Evolutionary conservation across 495 filamentous ascomycete species (phyloP), one percentile per base, ranked within the genome.

Genomic region (Oleoguttula mirabilis): DNA sequence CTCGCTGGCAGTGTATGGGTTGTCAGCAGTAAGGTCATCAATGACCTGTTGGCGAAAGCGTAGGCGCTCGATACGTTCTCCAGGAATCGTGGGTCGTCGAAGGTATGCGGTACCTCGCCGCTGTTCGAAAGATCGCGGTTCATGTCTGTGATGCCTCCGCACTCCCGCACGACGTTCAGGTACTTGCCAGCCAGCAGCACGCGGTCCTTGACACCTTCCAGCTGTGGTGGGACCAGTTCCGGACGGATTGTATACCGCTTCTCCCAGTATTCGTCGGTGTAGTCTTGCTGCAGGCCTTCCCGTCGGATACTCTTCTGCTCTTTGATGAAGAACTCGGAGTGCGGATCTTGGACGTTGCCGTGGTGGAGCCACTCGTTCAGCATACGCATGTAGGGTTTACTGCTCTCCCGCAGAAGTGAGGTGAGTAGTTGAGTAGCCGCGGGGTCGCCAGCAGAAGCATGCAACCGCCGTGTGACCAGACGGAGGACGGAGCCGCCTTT

Each of bases 201-300:
- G 55, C 94, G 95, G 43, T 94, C 87, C 52, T 84, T 88, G 41
- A 96, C 84, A 39, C 68, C 78, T 52, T 92, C 85, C 4, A 98
- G 72, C 57, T 98, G 90, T 10, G 90, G 88, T 2, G 90, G 90
- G 10, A 96, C 78, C 41, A 90, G 86, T 32, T 83, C 72, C 32
- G 93, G 82, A 31, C 90, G 76, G 45, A 96, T 84, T 10, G 87
- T 94, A 53, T 98, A 98, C 42, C 90, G 72, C 60, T 94, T 86
- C 55, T 96, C 90, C 90, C 90, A 98, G 60, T 98, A 98, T 51
- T 96, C 90, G 55, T 98, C 90, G 0, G 88, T 96, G 52, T 95
- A 98, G 61, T 98, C 90, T 54, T 94, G 77, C 56, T 95, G 86
- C 10, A 98, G 65, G 52, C 81, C 73, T 54, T 95, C 92, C 15